Percentiles rank a stretch among this genome's conserved stretches.
Evolutionary conservation across 768 basidiomycete species (phyloP).

Genomic region (Boletus insuetus): DNA sequence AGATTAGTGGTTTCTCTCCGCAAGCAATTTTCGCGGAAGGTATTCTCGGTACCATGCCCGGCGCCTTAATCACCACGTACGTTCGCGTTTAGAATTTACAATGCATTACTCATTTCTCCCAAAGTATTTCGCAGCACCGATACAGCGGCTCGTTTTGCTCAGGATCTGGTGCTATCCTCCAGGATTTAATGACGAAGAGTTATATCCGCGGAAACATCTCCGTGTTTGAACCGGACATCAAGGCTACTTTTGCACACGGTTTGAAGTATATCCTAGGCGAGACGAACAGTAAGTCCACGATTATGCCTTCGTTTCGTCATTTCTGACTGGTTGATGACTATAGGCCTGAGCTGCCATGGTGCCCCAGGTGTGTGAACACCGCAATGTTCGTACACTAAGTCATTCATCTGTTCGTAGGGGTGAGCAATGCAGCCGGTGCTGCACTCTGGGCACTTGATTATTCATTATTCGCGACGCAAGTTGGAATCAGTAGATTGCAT

Average conservation of each 20-base stretch:
- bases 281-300: conserved; percentile 50
- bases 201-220: conserved; percentile 57
- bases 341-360: conserved; percentile 38
- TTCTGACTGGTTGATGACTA: conserved; percentile 1
- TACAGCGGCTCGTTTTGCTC: conserved; percentile 62
- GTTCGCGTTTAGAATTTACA: conserved; percentile 13
- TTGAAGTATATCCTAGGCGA: conserved; percentile 63
- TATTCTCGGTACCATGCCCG: conserved; percentile 46
- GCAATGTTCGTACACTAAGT: neutral
- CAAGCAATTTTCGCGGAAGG: conserved; percentile 54
- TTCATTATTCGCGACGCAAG: conserved; percentile 53
- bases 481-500: conserved; percentile 53
- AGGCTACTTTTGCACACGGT: conserved; percentile 42
- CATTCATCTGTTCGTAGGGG: conserved; percentile 36
- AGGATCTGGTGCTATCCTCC: conserved; percentile 51
- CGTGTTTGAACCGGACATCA: conserved; percentile 50
- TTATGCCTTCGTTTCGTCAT: conserved; percentile 6
- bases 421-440: conserved; percentile 69
- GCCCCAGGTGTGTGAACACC: conserved; percentile 23
- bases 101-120: neutral
- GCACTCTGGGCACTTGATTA: conserved; percentile 70
- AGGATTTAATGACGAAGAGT: conserved; percentile 65
- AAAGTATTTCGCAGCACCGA: conserved; percentile 40
- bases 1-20: conserved; percentile 51
- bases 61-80: conserved; percentile 52